Percentiles rank a stretch among this genome's conserved stretches.
Evolutionary conservation across 2,329 filamentous ascomycete genomes (phyloP).

Genomic region (Penicillium polonicum): DNA sequence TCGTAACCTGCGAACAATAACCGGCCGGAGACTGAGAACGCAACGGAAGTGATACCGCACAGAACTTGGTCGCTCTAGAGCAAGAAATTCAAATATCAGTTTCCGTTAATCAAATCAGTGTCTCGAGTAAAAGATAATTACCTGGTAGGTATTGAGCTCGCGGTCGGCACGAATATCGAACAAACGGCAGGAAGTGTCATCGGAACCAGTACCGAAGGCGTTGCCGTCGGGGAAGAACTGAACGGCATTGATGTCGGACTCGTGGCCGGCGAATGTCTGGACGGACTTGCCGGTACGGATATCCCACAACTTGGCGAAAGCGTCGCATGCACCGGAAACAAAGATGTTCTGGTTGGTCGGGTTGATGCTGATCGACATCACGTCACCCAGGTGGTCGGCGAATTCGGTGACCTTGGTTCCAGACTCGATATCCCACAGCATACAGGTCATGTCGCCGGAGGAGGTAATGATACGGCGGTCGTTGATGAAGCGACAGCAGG

Average conservation of each 20-base stretch:
- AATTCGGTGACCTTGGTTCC: constrained; percentile 97
- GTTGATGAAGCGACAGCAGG: constrained; percentile 98
- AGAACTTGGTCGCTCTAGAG: constrained; percentile 91
- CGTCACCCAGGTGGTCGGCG: constrained; percentile 94
- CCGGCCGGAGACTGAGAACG: constrained; percentile 93
- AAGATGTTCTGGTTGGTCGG: constrained; percentile 99
- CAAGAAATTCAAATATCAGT: constrained; percentile 4
- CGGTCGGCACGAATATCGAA: constrained; percentile 97
- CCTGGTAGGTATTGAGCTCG: constrained; percentile 67
- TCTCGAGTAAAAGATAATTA: constrained; percentile 38
- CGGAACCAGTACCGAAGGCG: constrained; percentile 95
- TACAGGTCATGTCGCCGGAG: constrained; percentile 99
- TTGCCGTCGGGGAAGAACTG: constrained; percentile 99
- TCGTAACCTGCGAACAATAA: constrained; percentile 96
- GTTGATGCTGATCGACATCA: constrained; percentile 99
- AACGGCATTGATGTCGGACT: constrained; percentile 98
- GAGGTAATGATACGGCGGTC: constrained; percentile 97
- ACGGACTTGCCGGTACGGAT: constrained; percentile 97
- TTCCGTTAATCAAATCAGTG: constrained; percentile 8
- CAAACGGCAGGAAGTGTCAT: constrained; percentile 93
- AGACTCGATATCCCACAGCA: constrained; percentile 99
- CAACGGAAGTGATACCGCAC: constrained; percentile 96
- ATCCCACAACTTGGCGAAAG: constrained; percentile 98
- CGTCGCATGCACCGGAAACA: constrained; percentile 97
- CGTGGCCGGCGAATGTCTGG: constrained; percentile 96